Base-by-base conservation (phyloP, 2,329 filamentous ascomycete genomes). In the Trichophyton equinum region DNA sequence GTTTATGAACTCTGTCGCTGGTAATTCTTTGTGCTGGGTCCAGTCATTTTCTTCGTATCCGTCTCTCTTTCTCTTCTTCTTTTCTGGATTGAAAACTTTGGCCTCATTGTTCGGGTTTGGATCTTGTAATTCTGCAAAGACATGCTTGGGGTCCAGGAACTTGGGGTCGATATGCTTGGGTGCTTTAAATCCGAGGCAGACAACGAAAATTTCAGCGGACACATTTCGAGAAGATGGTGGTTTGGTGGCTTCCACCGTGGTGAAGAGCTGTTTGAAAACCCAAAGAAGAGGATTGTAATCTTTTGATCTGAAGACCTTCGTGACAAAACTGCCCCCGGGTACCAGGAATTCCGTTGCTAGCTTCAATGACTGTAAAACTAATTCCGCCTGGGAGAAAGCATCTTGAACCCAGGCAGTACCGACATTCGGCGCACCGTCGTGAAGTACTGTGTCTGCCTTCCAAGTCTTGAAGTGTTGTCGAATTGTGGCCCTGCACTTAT, bases 391-490 rank as follows among this genome's bases (percentile, higher is more conserved):
- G 64, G 92, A 92, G 81, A 96, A 99, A 51, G 94, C 94, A 79
- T 99, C 94, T 77, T 99, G 94, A 49, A 91, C 88, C 94, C 94
- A 99, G 0, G 94, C 91, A 0, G 91, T 92, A 85, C 94, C 94
- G 62, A 99, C 94, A 69, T 99, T 99, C 55, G 94, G 94, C 0
- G 94, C 94, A 75, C 94, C 94, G 73, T 99, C 94, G 77, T 99
- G 94, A 44, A 99, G 80, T 4, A 99, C 94, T 0, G 88, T 90
- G 72, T 99, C 94, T 20, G 89, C 91, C 74, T 97, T 97, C 88
- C 90, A 92, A 9, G 89, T 91, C 77, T 97, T 97, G 57, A 99
- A 77, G 70, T 99, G 91, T 62, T 86, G 83, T 69, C 91, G 82
- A 64, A 99, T 89, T 1, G 89, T 96, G 5, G 91, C 85, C 65